Percentiles rank a stretch among this genome's conserved stretches.
Conservation (phyloP, 495 filamentous ascomycete species). For the Penicillium odoratum region DNA sequence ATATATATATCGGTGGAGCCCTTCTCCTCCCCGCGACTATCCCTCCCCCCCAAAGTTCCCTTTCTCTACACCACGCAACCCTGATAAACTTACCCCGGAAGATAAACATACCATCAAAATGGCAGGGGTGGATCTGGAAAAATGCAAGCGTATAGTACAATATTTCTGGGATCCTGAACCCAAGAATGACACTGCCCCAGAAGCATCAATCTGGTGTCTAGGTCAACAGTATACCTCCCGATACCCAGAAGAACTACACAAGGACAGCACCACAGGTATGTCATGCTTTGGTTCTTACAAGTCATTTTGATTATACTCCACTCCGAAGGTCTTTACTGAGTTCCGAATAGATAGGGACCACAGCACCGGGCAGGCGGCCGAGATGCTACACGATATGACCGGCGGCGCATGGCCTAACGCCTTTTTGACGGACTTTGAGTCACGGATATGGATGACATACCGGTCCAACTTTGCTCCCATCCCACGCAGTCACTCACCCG, state of each 20-base stretch:
- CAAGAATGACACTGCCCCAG: slow-evolving; percentile 69
- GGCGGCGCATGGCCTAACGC: slow-evolving; percentile 66
- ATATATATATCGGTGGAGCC: background rate
- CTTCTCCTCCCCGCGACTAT: background rate
- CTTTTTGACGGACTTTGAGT: slow-evolving; percentile 92
- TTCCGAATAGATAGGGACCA: background rate
- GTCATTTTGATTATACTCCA: background rate
- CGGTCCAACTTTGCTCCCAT: slow-evolving; percentile 85
- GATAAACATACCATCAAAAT: slow-evolving; percentile 38
- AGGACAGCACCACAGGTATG: slow-evolving; percentile 24
- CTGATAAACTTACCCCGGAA: background rate
- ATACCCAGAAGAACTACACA: background rate
- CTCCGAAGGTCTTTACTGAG: background rate
- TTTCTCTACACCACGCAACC: background rate
- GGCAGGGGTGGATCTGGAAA: slow-evolving; percentile 61
- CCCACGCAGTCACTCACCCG: slow-evolving; percentile 69
- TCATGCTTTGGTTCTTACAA: background rate
- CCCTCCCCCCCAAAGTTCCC: background rate
- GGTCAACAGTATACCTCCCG: slow-evolving; percentile 65
- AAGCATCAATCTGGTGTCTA: slow-evolving; percentile 82
- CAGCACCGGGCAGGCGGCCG: background rate
- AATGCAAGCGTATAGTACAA: slow-evolving; percentile 80
- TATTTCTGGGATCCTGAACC: slow-evolving; percentile 96
- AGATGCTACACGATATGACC: background rate
- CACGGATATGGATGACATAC: slow-evolving; percentile 95